Percentiles rank a stretch among this genome's conserved stretches.
These are phyloP conservation scores for Cenchrus purpureus DNA, from an alignment of 176 grass and related monocot species.

Conservation along the genomic window DNA sequence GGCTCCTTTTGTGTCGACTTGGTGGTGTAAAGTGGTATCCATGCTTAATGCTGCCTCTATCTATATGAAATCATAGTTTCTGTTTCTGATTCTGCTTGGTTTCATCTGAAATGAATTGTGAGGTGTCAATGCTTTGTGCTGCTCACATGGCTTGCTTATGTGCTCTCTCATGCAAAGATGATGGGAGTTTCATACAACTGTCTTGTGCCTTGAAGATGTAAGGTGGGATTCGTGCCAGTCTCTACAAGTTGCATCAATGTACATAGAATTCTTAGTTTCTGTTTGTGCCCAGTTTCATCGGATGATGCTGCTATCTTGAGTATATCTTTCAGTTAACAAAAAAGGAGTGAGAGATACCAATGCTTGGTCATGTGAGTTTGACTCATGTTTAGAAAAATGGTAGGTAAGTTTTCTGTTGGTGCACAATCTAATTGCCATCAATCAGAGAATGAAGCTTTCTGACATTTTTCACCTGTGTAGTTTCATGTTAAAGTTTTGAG, in stretches of 20 bases:
- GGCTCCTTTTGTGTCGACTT: conserved; percentile 37
- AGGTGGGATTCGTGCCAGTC: conserved; percentile 12
- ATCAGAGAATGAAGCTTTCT: background rate
- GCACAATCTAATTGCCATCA: background rate
- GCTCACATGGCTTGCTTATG: conserved; percentile 6
- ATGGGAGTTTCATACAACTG: background rate
- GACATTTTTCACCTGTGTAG: background rate
- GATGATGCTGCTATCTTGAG: background rate
- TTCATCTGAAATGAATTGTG: background rate
- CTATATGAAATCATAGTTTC: background rate
- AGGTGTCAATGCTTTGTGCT: background rate
- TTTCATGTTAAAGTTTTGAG: background rate
- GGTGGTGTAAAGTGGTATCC: conserved; percentile 9
- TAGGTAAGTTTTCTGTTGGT: background rate
- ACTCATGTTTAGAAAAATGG: background rate
- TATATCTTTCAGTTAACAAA: background rate
- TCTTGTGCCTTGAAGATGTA: conserved; percentile 31
- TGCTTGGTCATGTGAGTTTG: background rate
- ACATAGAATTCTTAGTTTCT: background rate
- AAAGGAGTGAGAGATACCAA: background rate
- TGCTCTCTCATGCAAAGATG: background rate
- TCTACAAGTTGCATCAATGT: background rate
- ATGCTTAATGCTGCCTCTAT: background rate
- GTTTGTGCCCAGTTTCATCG: background rate
- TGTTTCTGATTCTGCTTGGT: background rate